Evolutionary conservation across 495 filamentous ascomycete species (phyloP), one percentile per base, ranked within the genome.

Genomic region (Neurospora sp.): DNA sequence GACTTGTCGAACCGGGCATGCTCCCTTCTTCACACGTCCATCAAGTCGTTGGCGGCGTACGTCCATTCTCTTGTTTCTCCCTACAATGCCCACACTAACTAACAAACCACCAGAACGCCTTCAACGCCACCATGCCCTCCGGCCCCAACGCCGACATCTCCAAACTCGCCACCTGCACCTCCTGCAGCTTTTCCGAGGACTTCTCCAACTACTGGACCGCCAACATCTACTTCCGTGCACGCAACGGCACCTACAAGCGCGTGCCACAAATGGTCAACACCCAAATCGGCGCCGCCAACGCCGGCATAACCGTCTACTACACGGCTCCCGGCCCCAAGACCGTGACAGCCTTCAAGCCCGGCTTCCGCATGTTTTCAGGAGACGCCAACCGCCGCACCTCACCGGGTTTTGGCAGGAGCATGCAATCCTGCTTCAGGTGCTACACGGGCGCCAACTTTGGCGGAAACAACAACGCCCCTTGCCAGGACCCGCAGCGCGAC

Each of bases 131-230:
- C 40, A 84, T 85, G 81, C 80, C 82, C 3, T 39, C 41, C 9
- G 35, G 35, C 10, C 35, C 68, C 12, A 78, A 78, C 9, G 78
- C 76, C 22, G 83, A 85, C 70, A 81, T 84, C 40, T 76, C 84
- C 18, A 73, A 72, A 35, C 70, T 76, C 12, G 80, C 83, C 11
- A 75, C 59, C 12, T 85, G 84, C 78, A 85, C 84, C 0, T 81
- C 81, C 1, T 85, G 84, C 74, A 78, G 77, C 40, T 85, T 85
- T 72, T 75, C 80, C 37, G 79, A 85, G 72, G 83, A 85, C 71
- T 79, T 84, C 70, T 81, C 79, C 71, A 86, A 86, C 81, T 87
- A 87, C 82, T 87, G 85, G 85, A 86, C 85, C 0, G 85, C 85
- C 59, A 82, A 81, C 78, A 76, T 87, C 68, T 87, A 86, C 79